phyloP scores from a whole-genome alignment of 2,329 filamentous ascomycete genomes.

The Emergomyces orientalis region DNA sequence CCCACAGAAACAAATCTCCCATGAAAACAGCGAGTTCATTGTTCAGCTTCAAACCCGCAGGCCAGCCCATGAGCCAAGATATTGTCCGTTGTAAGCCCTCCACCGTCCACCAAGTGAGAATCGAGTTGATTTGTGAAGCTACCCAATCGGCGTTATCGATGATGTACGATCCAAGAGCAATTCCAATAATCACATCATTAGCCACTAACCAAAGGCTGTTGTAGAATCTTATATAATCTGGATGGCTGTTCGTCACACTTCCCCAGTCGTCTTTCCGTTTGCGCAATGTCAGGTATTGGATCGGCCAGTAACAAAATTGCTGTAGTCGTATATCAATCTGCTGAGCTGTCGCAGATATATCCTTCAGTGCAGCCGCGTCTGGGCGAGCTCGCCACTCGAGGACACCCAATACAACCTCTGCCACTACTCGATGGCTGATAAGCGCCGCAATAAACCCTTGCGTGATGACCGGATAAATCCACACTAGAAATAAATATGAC shows the following conservation, averaged over 20 bases:
- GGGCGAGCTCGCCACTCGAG: constrained; percentile 78
- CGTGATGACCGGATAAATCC: constrained; percentile 68
- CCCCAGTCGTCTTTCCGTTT: constrained; percentile 87
- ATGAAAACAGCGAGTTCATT: constrained; percentile 88
- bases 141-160: constrained; percentile 88
- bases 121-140: constrained; percentile 63
- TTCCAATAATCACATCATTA: constrained; percentile 97
- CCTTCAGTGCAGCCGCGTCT: constrained; percentile 76
- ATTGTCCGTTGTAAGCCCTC: constrained; percentile 82
- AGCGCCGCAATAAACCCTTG: constrained; percentile 66
- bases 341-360: constrained; percentile 91
- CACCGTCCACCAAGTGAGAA: constrained; percentile 75
- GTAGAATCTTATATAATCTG: constrained; percentile 98
- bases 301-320: constrained; percentile 98
- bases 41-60: constrained; percentile 89
- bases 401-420: constrained; percentile 66
- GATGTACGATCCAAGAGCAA: constrained; percentile 91
- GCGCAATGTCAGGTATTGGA: constrained; percentile 88
- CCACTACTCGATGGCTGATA: constrained; percentile 67
- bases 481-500: constrained; percentile 62
- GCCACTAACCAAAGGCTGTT: constrained; percentile 97
- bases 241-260: constrained; percentile 87
- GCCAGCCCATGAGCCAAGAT: constrained; percentile 91
- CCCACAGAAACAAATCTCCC: constrained; percentile 93
- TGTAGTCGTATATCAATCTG: constrained; percentile 95